These are phyloP conservation scores for Nemania abortiva DNA, from an alignment of 2,329 filamentous ascomycete genomes.

Conservation along the genomic window DNA sequence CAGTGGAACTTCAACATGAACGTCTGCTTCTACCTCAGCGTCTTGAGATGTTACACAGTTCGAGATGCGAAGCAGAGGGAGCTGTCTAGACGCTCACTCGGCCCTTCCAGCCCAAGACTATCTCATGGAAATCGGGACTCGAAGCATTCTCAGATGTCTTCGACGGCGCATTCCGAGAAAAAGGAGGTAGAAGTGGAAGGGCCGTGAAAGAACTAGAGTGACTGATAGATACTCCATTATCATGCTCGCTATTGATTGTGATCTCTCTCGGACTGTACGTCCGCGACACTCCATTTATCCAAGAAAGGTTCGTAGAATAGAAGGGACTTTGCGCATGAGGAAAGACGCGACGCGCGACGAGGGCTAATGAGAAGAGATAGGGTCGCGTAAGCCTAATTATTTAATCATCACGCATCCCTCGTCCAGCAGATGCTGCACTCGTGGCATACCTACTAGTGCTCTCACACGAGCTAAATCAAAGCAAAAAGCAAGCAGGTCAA, in stretches of 20 bases:
- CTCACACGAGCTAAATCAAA: not conserved
- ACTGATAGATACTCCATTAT: not conserved
- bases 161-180: not conserved
- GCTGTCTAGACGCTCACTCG: constrained; percentile 19
- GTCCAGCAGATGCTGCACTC: not conserved
- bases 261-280: not conserved
- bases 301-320: not conserved
- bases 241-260: not conserved
- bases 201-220: not conserved
- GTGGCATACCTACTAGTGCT: not conserved
- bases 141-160: constrained; percentile 20
- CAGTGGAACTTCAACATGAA: constrained; percentile 39
- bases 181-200: not conserved
- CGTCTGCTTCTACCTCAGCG: constrained; percentile 44
- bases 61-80: constrained; percentile 43
- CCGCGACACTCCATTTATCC: not conserved
- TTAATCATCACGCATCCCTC: not conserved
- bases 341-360: not conserved
- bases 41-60: constrained; percentile 46
- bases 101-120: not conserved
- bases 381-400: not conserved
- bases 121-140: constrained; percentile 32
- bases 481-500: not conserved
- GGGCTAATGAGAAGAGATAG: not conserved
- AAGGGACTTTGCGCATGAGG: not conserved